Evolutionary conservation across 768 basidiomycete genomes (phyloP).

Genomic region (Tricholoma sp.): DNA sequence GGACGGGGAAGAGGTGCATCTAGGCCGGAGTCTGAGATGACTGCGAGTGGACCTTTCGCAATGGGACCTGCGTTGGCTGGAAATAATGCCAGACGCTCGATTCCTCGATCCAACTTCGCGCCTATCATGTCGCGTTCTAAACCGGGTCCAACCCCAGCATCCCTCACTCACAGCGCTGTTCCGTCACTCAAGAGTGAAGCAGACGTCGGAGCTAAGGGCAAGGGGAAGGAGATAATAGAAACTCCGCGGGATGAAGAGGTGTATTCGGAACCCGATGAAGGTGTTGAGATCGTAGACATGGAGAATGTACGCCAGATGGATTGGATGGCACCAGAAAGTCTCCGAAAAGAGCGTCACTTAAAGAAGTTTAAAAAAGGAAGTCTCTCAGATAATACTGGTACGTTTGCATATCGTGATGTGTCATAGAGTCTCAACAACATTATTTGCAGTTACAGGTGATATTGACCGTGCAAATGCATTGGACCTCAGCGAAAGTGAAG

Average conservation of each 20-base stretch:
- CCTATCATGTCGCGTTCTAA: conserved; percentile 37
- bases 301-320: conserved; percentile 73
- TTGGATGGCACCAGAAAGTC: conserved; percentile 82
- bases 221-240: conserved; percentile 21
- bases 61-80: conserved; percentile 77
- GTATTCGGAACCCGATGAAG: conserved; percentile 86
- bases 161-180: conserved; percentile 44
- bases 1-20: conserved; percentile 51
- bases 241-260: conserved; percentile 53
- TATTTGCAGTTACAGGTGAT: conserved; percentile 20
- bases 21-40: conserved; percentile 63
- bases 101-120: conserved; percentile 53
- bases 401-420: conserved; percentile 4
- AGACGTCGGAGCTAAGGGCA: conserved; percentile 19
- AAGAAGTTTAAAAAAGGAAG: conserved; percentile 47
- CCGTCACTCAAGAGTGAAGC: conserved; percentile 45
- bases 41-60: conserved; percentile 82
- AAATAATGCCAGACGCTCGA: conserved; percentile 43
- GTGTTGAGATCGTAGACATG: conserved; percentile 84
- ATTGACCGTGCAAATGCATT: conserved; percentile 55
- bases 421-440: not conserved
- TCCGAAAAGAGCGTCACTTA: conserved; percentile 42
- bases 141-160: conserved; percentile 38
- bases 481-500: conserved; percentile 70
- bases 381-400: conserved; percentile 21